A percentile compares a stretch with the other conserved stretches of the same genome.
Conservation (phyloP, 148 eudicot species). For the Rhododendron kiyosumense region DNA sequence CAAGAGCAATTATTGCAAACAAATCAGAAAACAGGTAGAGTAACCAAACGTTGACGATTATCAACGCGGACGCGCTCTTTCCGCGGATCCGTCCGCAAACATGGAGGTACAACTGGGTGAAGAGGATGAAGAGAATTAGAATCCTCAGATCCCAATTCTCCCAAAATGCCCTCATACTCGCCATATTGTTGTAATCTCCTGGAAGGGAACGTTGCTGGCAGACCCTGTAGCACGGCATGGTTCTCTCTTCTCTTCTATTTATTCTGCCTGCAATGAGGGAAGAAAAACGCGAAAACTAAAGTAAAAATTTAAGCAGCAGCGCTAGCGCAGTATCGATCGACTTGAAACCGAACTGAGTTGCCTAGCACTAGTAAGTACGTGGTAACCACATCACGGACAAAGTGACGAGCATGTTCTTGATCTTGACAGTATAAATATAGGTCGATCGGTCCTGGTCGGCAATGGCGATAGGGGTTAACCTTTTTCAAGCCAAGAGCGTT, state of each 20-base stretch:
- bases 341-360: no score
- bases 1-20: constrained; percentile 6
- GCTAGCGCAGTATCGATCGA: background rate
- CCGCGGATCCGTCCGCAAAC: background rate
- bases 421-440: no score
- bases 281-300: background rate
- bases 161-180: background rate
- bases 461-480: no score
- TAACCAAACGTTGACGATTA: background rate
- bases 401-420: no score
- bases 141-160: background rate
- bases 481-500: no score
- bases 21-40: background rate
- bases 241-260: background rate
- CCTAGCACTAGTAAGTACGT: no score
- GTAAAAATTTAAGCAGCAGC: background rate
- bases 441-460: no score
- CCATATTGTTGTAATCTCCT: background rate
- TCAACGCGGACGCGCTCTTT: background rate
- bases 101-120: background rate
- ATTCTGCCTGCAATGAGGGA: background rate
- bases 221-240: background rate
- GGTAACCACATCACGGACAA: no score
- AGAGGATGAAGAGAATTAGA: background rate
- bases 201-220: background rate